Conservation (phyloP, 495 filamentous ascomycete species). For the Aspergillus indologenus region DNA sequence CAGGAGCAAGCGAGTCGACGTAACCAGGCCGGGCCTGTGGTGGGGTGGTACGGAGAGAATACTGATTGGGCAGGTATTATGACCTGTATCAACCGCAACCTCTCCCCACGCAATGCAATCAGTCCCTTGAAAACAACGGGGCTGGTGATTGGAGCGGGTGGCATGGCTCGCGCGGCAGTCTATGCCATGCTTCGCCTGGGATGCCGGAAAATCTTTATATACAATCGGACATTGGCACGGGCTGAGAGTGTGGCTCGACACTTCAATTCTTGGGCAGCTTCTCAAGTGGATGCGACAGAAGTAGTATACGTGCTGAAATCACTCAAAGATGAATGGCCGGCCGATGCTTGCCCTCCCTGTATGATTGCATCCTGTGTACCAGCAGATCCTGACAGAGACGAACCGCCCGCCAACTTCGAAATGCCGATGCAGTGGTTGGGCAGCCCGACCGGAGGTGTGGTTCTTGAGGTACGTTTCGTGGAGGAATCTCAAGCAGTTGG, state of each 20-base stretch:
- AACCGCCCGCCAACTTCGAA: conserved; percentile 68
- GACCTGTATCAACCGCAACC: conserved; percentile 66
- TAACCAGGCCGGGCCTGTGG: conserved; percentile 60
- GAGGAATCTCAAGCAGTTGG: background rate
- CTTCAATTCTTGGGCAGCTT: conserved; percentile 60
- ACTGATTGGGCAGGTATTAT: conserved; percentile 80
- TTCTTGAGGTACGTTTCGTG: conserved; percentile 58
- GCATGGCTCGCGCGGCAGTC: conserved; percentile 76
- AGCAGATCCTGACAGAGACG: conserved; percentile 58
- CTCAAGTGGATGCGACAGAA: conserved; percentile 41
- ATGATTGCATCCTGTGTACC: conserved; percentile 76
- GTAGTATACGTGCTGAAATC: conserved; percentile 61
- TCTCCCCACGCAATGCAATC: conserved; percentile 76
- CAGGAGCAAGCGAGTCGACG: conserved; percentile 59
- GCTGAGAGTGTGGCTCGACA: conserved; percentile 67
- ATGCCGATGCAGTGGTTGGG: conserved; percentile 71
- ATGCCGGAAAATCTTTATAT: conserved; percentile 75
- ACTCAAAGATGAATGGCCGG: conserved; percentile 62
- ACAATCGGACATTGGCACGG: conserved; percentile 62
- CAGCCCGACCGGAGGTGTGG: conserved; percentile 75
- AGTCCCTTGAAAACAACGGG: conserved; percentile 63
- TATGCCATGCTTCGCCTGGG: conserved; percentile 78
- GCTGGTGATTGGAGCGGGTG: conserved; percentile 75
- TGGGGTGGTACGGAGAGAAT: conserved; percentile 77
- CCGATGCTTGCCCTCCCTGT: conserved; percentile 61